Percentiles rank a stretch among this genome's conserved stretches.
phyloP scores from a whole-genome alignment of 768 basidiomycete genomes.

The Calocybe gangraenosa region DNA sequence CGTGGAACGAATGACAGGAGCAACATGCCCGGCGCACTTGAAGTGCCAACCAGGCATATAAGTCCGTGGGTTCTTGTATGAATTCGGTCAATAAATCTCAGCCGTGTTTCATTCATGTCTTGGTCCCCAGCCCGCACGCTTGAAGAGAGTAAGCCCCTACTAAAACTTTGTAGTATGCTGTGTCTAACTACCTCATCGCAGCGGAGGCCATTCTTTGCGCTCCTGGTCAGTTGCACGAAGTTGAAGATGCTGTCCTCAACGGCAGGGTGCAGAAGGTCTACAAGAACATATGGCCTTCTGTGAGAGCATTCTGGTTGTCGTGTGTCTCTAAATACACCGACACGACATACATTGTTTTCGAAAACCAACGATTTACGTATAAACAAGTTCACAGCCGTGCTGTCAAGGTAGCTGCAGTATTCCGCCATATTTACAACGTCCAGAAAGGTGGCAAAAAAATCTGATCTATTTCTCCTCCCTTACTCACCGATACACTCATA shows the following conservation, averaged over 20 bases:
- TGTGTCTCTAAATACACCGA: constrained; percentile 34
- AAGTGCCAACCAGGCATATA: constrained; percentile 25
- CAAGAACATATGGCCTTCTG: constrained; percentile 52
- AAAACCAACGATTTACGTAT: constrained; percentile 46
- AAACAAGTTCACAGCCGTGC: constrained; percentile 39
- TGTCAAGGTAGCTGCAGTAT: constrained; percentile 38
- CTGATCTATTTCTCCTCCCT: background rate
- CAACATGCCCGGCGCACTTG: constrained; percentile 22
- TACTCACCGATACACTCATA: constrained; percentile 15
- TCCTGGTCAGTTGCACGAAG: constrained; percentile 44
- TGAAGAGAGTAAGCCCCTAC: constrained; percentile 32
- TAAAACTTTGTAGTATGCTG: background rate
- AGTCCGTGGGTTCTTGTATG: constrained; percentile 20
- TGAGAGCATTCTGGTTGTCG: constrained; percentile 52
- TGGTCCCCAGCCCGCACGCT: constrained; percentile 36
- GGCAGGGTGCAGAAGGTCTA: constrained; percentile 49
- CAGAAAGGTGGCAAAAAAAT: constrained; percentile 36
- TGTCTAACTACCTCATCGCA: constrained; percentile 15
- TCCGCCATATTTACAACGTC: constrained; percentile 41
- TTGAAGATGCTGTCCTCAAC: constrained; percentile 43
- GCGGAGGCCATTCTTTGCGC: constrained; percentile 43
- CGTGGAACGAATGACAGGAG: constrained; percentile 29
- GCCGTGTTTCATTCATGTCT: constrained; percentile 20
- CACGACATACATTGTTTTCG: constrained; percentile 56
- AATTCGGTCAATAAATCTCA: constrained; percentile 16